These are phyloP conservation scores for Cerioporus squamosus DNA, from an alignment of 1,284 basidiomycete genomes.

Conservation along the genomic window DNA sequence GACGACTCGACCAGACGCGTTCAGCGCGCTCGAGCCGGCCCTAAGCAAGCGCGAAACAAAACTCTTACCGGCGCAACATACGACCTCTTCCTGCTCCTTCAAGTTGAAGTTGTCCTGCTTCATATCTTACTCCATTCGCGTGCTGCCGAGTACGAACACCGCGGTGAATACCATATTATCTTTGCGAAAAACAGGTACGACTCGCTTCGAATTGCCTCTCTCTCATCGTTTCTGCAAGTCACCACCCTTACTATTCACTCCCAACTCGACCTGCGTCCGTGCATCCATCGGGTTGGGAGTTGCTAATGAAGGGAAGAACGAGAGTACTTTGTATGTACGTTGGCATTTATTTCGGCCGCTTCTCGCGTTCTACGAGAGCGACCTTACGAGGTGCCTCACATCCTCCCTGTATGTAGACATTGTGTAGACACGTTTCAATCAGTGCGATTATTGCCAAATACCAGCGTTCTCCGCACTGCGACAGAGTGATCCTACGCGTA, in stretches of 20 bases:
- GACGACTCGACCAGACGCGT: not conserved
- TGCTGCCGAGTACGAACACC: too few relatives aligned
- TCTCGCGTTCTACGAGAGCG: too few relatives aligned
- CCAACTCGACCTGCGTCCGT: conserved; percentile 15
- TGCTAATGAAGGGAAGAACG: conserved; percentile 25
- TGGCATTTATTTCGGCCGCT: too few relatives aligned
- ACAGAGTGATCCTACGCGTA: too few relatives aligned
- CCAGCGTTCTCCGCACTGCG: too few relatives aligned
- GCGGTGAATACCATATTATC: not conserved
- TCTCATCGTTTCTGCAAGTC: not conserved
- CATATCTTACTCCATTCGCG: not conserved
- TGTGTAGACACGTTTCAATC: too few relatives aligned
- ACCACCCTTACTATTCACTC: conserved; percentile 22
- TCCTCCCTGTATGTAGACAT: too few relatives aligned
- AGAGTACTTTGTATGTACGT: too few relatives aligned
- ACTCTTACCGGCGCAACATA: not conserved
- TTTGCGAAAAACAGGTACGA: too few relatives aligned
- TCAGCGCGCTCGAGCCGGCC: not conserved
- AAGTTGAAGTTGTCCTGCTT: not conserved
- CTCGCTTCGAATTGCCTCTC: not conserved
- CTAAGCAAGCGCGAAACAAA: not conserved
- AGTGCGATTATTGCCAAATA: too few relatives aligned
- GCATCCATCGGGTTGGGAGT: conserved; percentile 20
- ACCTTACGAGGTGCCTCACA: too few relatives aligned
- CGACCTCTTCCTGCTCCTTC: too few relatives aligned